Evolutionary conservation across 345 rosid genomes (phyloP), one percentile per base, ranked within the genome.

Genomic region (Lenwebbia sp.): DNA sequence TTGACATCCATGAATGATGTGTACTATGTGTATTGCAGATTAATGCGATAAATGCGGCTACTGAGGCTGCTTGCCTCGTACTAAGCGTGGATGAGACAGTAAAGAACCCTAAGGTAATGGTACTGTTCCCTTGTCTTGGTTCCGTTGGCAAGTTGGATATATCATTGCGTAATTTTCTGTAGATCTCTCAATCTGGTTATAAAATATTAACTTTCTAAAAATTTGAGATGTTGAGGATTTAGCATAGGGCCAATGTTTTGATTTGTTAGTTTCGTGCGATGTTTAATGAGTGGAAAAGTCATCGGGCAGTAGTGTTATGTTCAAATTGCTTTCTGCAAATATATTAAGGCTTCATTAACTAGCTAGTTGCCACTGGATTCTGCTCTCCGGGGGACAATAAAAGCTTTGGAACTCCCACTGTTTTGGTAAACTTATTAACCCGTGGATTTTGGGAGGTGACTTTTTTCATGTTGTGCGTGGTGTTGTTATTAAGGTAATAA

Each of bases 11-110:
- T 83, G 30, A 26, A 76, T 55, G 22, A 60, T 33, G 40, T 33
- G 28, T 78, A 22, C 40, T 22, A 26, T 49, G 30, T 56, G 70
- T 87, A 70, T 85, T 83, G 83, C 93, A 98, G 99, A 94, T 96
- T 74, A 98, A 98, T 89, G 99, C 99, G 49, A 94, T 96, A 89
- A 98, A 94, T 88, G 99, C 99, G 87, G 99, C 99, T n/a, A 93
- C 99, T 54, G 99, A 98, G 91, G 99, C 99, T 50, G 96, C 99
- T 25, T 98, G 99, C 90, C 98, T 98, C 83, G 89, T 98, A 85
- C 88, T 98, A 88, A 94, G 99, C 83, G 99, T 98, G 85, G 99
- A 98, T 26, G 99, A 98, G 92, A 98, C 99, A 50, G 98, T 98
- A 54, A 96, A 95, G 92, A 98, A 96, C 92, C 99, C 99, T 5